A percentile compares a stretch with the other conserved stretches of the same genome.
These are phyloP conservation scores for Leccinum longicurvipes DNA, from an alignment of 768 basidiomycete genomes.

Conservation along the genomic window DNA sequence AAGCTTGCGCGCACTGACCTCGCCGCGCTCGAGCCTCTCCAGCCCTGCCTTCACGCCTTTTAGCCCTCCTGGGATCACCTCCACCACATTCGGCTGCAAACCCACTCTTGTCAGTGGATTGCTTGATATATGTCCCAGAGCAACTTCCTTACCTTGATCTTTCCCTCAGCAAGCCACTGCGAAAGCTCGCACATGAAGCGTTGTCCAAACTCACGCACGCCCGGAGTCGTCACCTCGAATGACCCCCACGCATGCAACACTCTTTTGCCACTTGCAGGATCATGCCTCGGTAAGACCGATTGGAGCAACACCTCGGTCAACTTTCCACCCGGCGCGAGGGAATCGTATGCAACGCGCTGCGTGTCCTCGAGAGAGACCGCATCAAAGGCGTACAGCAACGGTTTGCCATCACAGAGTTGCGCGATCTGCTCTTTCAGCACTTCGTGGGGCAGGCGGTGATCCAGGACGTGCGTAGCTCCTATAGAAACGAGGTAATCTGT, in stretches of 20 bases:
- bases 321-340: constrained; percentile 29
- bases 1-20: constrained; percentile 3
- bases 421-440: background rate
- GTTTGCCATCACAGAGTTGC: background rate
- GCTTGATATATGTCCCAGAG: background rate
- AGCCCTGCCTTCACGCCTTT: background rate
- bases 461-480: constrained; percentile 35
- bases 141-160: constrained; percentile 8
- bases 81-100: constrained; percentile 2
- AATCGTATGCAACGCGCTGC: constrained; percentile 27
- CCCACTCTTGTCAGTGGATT: too few species aligned
- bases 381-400: constrained; percentile 19
- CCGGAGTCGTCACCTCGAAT: constrained; percentile 1
- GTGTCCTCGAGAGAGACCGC: constrained; percentile 31
- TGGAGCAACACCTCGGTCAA: background rate
- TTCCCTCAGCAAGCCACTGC: constrained; percentile 5
- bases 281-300: background rate
- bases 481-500: constrained; percentile 25
- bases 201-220: constrained; percentile 5
- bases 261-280: constrained; percentile 1
- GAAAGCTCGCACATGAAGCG: constrained; percentile 9
- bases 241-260: constrained; percentile 1
- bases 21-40: background rate
- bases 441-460: constrained; percentile 17
- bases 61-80: constrained; percentile 1